Evolutionary conservation across 1,284 basidiomycete species (phyloP), one percentile per base, ranked within the genome.

Genomic region (Trichosporon coremiiforme): DNA sequence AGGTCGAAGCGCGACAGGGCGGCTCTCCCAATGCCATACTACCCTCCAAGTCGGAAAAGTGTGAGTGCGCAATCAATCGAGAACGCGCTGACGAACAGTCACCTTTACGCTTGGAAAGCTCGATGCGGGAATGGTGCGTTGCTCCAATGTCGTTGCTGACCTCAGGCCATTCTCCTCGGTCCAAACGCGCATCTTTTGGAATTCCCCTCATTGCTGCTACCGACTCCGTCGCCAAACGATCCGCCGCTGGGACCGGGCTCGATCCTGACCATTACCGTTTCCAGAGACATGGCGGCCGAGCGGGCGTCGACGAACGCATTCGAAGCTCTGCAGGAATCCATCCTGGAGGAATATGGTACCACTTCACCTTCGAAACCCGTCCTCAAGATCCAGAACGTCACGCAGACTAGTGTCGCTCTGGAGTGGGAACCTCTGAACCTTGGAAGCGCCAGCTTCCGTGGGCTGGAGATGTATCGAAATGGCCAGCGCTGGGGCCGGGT

Each of bases 261-360:
- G n/a, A 97, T 98, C 75, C 92, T 98, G 75, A 96, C 94, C 79
- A 98, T 98, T 80, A 90, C 93, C 5, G 93, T 97, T 15, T 88
- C 92, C 74, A 89, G 94, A 73, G 96, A 98, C 80, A 82, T 89
- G 35, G 80, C 86, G 0, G 94, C 95, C 73, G 95, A 98, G 82
- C 88, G 90, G 76, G 87, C 88, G 74, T 88, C 93, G 70, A 90
- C 93, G 74, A 83, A 85, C 2, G 90, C 91, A 25, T 97, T 98
- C 80, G 91, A 89, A 90, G 83, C 87, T 1, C 85, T 98, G 57
- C 95, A 98, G 81, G 85, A 88, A 33, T 86, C 89, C 17, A 95
- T 98, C 67, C 78, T 94, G 31, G 84, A 89, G 9, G 87, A 87
- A 35, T 97, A 90, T 82, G 94, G 94, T 9, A 84, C 87, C 1